Percentiles rank a stretch among this genome's conserved stretches.
Conservation (phyloP, 2,329 filamentous ascomycete genomes). For the Phyllosticta citrichinensis region DNA sequence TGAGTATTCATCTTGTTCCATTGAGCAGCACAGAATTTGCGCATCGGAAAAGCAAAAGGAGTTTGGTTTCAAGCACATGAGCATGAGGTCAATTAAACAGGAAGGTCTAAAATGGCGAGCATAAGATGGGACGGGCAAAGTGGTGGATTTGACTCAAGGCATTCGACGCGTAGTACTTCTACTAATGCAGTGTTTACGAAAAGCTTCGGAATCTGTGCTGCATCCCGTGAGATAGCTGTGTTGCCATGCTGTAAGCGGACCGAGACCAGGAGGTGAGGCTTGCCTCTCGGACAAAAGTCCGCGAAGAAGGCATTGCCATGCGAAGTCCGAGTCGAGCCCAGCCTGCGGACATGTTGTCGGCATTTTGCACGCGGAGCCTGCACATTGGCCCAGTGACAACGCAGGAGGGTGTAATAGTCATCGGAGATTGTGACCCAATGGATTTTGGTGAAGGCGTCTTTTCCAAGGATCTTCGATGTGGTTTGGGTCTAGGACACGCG, state of each 20-base stretch:
- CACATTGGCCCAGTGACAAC: neutral
- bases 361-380: neutral
- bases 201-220: neutral
- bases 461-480: neutral
- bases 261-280: neutral
- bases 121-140: neutral
- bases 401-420: neutral
- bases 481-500: neutral
- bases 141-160: neutral
- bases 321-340: neutral
- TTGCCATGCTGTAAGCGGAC: neutral
- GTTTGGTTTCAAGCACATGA: neutral
- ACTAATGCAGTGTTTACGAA: neutral
- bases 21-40: neutral
- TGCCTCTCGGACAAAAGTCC: neutral
- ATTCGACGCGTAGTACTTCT: neutral
- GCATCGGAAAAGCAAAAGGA: neutral
- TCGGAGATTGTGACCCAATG: neutral
- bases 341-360: neutral
- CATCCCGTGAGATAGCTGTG: neutral
- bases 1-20: neutral
- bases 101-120: neutral
- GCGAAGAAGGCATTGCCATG: neutral
- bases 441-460: neutral
- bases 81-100: neutral